Evolutionary conservation across 768 basidiomycete species (phyloP).

Genomic region (Mycena galopus): DNA sequence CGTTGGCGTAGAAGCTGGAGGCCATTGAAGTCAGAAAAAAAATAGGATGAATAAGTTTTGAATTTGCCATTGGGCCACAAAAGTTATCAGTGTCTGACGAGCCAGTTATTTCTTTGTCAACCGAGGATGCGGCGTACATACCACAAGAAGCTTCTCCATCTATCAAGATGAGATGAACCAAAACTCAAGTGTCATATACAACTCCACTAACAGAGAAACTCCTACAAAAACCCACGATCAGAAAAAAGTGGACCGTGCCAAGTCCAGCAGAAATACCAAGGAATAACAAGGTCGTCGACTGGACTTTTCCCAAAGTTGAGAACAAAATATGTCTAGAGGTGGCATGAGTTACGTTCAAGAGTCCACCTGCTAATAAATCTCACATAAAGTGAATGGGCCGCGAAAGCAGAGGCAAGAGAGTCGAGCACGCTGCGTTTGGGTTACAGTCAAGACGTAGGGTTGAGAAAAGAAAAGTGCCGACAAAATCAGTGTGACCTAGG

Average conservation of each 20-base stretch:
- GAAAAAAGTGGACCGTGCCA: not conserved
- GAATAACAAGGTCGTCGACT: conserved; percentile 15
- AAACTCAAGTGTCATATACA: not conserved
- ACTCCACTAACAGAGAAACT: conserved; percentile 2
- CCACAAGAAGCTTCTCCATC: conserved; percentile 20
- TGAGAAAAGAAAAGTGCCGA: conserved; percentile 8
- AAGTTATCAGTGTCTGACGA: conserved; percentile 17
- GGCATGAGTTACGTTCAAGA: not conserved
- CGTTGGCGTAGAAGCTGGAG: conserved; percentile 26
- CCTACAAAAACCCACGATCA: not conserved
- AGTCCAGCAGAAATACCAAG: conserved; percentile 12
- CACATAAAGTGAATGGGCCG: conserved; percentile 27
- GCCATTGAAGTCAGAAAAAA: not conserved
- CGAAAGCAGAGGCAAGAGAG: conserved; percentile 23
- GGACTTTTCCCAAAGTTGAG: conserved; percentile 22
- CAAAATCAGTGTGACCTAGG: conserved; percentile 16
- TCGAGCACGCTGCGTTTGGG: conserved; percentile 11
- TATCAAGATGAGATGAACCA: not conserved
- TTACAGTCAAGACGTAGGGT: not conserved
- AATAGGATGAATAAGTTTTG: not conserved
- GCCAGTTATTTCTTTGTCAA: not conserved
- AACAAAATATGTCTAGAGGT: conserved; percentile 10
- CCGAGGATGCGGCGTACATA: not conserved
- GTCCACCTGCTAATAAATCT: not conserved
- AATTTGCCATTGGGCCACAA: conserved; percentile 27